A percentile compares a stretch with the other conserved stretches of the same genome.
These are phyloP conservation scores for Pseudogymnoascus verrucosus DNA, from an alignment of 2,329 filamentous ascomycete species.

Conservation along the genomic window DNA sequence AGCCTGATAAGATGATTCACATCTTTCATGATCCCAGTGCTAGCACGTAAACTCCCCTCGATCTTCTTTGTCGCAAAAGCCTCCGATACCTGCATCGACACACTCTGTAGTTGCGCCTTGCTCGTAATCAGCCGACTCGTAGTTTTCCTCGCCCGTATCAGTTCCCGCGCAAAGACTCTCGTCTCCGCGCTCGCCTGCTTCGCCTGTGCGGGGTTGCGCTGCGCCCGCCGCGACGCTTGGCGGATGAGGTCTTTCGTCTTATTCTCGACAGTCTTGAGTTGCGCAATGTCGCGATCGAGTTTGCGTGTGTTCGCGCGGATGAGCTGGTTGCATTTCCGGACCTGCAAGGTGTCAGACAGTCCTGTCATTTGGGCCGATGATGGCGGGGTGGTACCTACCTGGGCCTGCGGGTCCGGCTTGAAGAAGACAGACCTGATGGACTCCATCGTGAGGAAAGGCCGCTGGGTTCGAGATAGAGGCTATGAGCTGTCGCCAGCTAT, in stretches of 20 bases:
- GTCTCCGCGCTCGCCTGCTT: slow-evolving; percentile 75
- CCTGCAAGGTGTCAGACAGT: slow-evolving; percentile 41
- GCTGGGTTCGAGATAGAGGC: background rate
- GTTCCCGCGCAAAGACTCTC: slow-evolving; percentile 79
- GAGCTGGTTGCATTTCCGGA: slow-evolving; percentile 89
- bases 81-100: slow-evolving; percentile 96
- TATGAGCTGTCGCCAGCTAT: slow-evolving; percentile 5
- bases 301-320: slow-evolving; percentile 87
- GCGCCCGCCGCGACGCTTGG: slow-evolving; percentile 70
- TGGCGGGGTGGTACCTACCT: slow-evolving; percentile 49
- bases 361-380: slow-evolving; percentile 11
- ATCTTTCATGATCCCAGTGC: slow-evolving; percentile 93
- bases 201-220: slow-evolving; percentile 69
- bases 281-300: slow-evolving; percentile 83
- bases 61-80: slow-evolving; percentile 94
- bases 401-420: slow-evolving; percentile 85
- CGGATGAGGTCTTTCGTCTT: slow-evolving; percentile 84
- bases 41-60: slow-evolving; percentile 79
- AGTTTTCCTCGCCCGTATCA: slow-evolving; percentile 75
- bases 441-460: slow-evolving; percentile 57
- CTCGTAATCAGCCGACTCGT: slow-evolving; percentile 68
- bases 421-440: slow-evolving; percentile 77
- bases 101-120: slow-evolving; percentile 84
- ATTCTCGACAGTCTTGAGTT: slow-evolving; percentile 68
- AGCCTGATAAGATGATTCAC: slow-evolving; percentile 79